Evolutionary conservation across 2,329 filamentous ascomycete species (phyloP).

Genomic region (Bipolaris bicolor): DNA sequence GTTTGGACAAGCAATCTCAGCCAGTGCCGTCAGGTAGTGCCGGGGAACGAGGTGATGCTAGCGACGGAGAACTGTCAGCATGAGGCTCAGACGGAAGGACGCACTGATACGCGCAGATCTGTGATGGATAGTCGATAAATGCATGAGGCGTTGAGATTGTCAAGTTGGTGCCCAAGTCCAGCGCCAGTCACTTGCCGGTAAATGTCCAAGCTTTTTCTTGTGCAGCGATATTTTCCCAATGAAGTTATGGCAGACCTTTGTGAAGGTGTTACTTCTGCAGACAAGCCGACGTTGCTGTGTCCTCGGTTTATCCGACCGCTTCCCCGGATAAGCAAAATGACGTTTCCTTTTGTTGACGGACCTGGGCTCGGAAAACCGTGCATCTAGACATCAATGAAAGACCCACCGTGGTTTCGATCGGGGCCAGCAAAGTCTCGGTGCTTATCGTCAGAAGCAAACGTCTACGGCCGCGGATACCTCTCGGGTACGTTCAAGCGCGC

Average conservation of each 20-base stretch:
- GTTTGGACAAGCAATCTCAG: constrained; percentile 10
- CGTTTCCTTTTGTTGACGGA: constrained; percentile 5
- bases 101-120: constrained; percentile 7
- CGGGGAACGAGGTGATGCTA: constrained; percentile 30
- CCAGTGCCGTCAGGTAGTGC: constrained; percentile 25
- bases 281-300: background rate
- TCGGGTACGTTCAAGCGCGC: background rate
- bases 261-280: constrained; percentile 3
- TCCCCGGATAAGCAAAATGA: background rate
- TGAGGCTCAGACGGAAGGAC: constrained; percentile 2
- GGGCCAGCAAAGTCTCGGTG: background rate
- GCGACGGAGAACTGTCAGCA: constrained; percentile 11
- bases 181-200: background rate
- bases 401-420: constrained; percentile 5
- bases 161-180: background rate
- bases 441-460: constrained; percentile 9
- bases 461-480: constrained; percentile 26
- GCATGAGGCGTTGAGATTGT: constrained; percentile 3
- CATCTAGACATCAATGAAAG: background rate
- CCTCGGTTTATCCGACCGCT: constrained; percentile 11
- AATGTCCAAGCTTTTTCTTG: background rate
- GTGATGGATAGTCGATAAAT: background rate
- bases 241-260: background rate
- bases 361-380: constrained; percentile 3
- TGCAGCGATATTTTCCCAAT: constrained; percentile 3